Evolutionary conservation across 441 rosid species (phyloP).

Genomic region (Euphorbia schlechtendalii): DNA sequence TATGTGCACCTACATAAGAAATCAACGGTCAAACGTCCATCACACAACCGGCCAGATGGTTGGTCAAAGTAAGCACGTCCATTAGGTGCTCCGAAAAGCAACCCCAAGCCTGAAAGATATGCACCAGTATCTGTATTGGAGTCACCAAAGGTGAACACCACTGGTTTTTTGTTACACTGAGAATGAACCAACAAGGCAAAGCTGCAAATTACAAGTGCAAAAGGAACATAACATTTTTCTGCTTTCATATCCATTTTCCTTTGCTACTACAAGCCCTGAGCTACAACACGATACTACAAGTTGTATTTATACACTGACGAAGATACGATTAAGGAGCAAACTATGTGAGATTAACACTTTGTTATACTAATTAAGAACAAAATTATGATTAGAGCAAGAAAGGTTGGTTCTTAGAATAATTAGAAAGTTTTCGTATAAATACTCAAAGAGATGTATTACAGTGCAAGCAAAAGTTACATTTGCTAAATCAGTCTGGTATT

Average conservation of each 20-base stretch:
- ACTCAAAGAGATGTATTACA: not conserved
- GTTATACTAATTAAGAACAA: slow-evolving; percentile 1
- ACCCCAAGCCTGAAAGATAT: slow-evolving; percentile 23
- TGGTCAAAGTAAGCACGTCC: slow-evolving; percentile 26
- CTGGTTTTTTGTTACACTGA: slow-evolving; percentile 32
- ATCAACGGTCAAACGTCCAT: slow-evolving; percentile 33
- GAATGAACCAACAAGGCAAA: slow-evolving; percentile 22
- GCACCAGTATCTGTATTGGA: slow-evolving; percentile 67
- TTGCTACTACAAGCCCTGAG: not conserved
- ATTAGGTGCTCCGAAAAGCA: slow-evolving; percentile 22
- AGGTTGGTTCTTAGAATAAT: slow-evolving; percentile 3
- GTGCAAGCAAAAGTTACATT: slow-evolving; percentile 4
- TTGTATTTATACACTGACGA: not conserved
- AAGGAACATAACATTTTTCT: not conserved
- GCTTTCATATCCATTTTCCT: slow-evolving; percentile 9
- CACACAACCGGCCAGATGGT: slow-evolving; percentile 29
- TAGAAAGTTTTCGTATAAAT: slow-evolving; percentile 4
- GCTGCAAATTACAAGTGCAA: not conserved
- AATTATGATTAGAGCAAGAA: slow-evolving; percentile 9
- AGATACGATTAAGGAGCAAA: not conserved
- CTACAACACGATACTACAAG: not conserved
- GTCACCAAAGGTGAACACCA: slow-evolving; percentile 55
- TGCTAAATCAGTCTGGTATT: too few relatives aligned
- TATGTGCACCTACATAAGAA: slow-evolving; percentile 25
- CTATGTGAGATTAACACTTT: not conserved